Evolutionary conservation across 2,329 filamentous ascomycete species (phyloP).

Genomic region (Onygenales sp.): DNA sequence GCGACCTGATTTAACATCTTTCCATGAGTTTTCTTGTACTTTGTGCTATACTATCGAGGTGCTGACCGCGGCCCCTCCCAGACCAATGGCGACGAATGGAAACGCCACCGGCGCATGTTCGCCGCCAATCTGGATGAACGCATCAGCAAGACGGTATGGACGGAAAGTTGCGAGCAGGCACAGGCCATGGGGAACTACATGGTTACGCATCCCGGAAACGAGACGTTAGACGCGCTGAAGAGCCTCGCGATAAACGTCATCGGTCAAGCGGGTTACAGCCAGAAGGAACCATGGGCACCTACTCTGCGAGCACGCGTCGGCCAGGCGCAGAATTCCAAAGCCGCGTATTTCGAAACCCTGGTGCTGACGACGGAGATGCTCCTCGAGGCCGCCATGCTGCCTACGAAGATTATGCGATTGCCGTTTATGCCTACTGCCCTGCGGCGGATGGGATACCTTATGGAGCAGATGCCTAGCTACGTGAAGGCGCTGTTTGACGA

Average conservation of each 20-base stretch:
- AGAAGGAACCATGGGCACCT: constrained; percentile 21
- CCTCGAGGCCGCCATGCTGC: constrained; percentile 19
- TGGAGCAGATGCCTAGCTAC: constrained; percentile 19
- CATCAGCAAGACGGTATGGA: constrained; percentile 27
- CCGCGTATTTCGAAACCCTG: constrained; percentile 26
- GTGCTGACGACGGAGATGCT: constrained; percentile 21
- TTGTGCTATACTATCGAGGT: background rate
- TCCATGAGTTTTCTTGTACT: background rate
- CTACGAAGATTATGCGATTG: constrained; percentile 15
- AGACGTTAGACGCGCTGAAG: constrained; percentile 21
- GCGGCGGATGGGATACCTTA: constrained; percentile 19
- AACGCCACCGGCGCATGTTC: constrained; percentile 26
- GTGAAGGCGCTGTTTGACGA: constrained; percentile 19
- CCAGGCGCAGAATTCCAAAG: constrained; percentile 6
- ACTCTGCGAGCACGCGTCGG: constrained; percentile 12
- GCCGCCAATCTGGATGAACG: constrained; percentile 28
- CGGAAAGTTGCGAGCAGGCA: constrained; percentile 23
- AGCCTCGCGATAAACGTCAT: constrained; percentile 31
- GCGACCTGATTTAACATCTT: background rate
- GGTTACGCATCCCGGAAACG: constrained; percentile 14
- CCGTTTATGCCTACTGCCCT: constrained; percentile 18
- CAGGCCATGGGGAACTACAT: constrained; percentile 21
- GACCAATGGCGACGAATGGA: constrained; percentile 22
- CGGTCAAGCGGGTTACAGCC: constrained; percentile 24
- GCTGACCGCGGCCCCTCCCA: constrained; percentile 6